Base-by-base conservation (phyloP, 75 land plant genomes). In the Gnetum montanum region DNA sequence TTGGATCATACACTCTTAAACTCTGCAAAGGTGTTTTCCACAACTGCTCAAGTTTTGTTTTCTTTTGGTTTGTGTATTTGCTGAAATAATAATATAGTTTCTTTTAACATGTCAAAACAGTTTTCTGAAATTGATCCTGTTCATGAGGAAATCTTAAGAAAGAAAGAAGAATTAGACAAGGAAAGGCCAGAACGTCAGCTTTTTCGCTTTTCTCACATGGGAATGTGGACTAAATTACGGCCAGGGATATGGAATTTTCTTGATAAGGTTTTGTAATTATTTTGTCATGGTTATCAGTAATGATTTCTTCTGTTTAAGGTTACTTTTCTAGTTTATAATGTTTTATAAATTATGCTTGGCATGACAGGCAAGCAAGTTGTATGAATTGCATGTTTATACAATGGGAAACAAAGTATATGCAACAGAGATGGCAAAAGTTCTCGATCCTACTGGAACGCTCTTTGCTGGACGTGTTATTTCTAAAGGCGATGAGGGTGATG, bases 331-430 rank as follows among this genome's bases (percentile, higher is more conserved):
- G n/a, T n/a, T n/a, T n/a, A n/a, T n/a, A n/a, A n/a, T n/a, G n/a
- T n/a, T n/a, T n/a, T n/a, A n/a, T n/a, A n/a, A n/a, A n/a, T n/a
- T n/a, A 34, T 59, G 46, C 4, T 24, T 54, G 18, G 22, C 57
- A 8, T n/a, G 71, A 51, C 56, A 95, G 99, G 99, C 99, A 51
- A 90, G 97, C 40, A 74, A 95, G 58, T 74, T 90, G 19, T 95
- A 57, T 69, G 99, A 95, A 61, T 57, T 95, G 64, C 99, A 95
- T 63, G 73, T 95, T 8, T 95, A 86, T 62, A 95, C 99, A 6
- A 95, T 95, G 99, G 99, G 99, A 46, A 95, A 95, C 75, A 95
- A 84, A 60, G 67, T 79, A 18, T 95, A 95, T 73, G 99, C 99
- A 10, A 89, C 97, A 20, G 93, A 95, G 74, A 95, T 95, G 99